These are phyloP conservation scores for Gnaphalium uliginosum DNA, from an alignment of 129 eudicot species.

Conservation along the genomic window DNA sequence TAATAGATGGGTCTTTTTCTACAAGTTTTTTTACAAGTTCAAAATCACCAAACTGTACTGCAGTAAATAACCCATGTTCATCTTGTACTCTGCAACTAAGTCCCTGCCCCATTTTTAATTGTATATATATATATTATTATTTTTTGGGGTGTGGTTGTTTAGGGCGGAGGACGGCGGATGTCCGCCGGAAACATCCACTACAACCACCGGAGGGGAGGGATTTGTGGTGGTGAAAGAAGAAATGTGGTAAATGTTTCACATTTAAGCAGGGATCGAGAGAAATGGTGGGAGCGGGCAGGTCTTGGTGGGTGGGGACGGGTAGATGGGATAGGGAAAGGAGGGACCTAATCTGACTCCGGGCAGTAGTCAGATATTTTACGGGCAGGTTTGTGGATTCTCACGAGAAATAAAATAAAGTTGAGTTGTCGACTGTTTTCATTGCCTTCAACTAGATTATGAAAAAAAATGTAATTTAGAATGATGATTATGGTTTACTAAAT, in stretches of 20 bases:
- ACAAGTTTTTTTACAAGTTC: slow-evolving; percentile 46
- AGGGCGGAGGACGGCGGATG: slow-evolving; percentile 10
- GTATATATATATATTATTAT: not conserved
- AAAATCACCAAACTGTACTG: slow-evolving; percentile 65
- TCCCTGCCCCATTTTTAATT: slow-evolving; percentile 62
- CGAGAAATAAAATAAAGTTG: slow-evolving; percentile 5
- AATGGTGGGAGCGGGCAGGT: slow-evolving; percentile 32
- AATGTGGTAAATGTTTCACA: slow-evolving; percentile 36
- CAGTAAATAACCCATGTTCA: slow-evolving; percentile 57
- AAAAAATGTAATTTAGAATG: too few relatives aligned
- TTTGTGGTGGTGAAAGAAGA: slow-evolving; percentile 23
- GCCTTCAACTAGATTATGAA: not conserved
- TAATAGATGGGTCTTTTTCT: slow-evolving; percentile 44
- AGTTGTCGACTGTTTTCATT: slow-evolving; percentile 28
- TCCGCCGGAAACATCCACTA: slow-evolving; percentile 40
- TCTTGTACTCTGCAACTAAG: slow-evolving; percentile 54
- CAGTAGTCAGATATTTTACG: slow-evolving; percentile 58
- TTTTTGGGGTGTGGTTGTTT: not conserved
- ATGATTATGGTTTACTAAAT: too few relatives aligned
- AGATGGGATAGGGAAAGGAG: slow-evolving; percentile 12
- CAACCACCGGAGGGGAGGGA: slow-evolving; percentile 31
- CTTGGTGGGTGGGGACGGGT: slow-evolving; percentile 10
- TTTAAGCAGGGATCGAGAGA: slow-evolving; percentile 26
- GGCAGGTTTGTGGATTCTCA: slow-evolving; percentile 36
- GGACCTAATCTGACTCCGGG: slow-evolving; percentile 39